phyloP scores from a whole-genome alignment of 1,139 yeast species.

The Geotrichum bryndzae region DNA sequence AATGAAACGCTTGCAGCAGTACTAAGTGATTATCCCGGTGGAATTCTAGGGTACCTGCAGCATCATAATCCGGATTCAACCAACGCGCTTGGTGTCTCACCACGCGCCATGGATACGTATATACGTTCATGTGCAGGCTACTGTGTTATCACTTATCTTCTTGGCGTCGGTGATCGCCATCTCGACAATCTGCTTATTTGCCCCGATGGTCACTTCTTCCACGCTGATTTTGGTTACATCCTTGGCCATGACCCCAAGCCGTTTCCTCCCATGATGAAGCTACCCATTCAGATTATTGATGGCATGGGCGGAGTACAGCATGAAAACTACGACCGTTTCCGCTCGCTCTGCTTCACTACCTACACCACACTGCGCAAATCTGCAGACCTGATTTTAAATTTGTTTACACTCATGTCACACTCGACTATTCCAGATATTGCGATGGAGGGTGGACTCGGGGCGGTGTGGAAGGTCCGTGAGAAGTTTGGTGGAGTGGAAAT shows the following conservation, averaged over 20 bases:
- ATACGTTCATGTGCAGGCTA: constrained; percentile 96
- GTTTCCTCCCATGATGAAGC: constrained; percentile 95
- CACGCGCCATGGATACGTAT: constrained; percentile 83
- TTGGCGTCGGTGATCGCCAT: constrained; percentile 97
- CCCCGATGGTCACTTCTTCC: constrained; percentile 81
- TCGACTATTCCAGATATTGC: constrained; percentile 87
- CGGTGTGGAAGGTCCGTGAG: constrained; percentile 78
- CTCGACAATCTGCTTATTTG: constrained; percentile 74
- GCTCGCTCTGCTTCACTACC: constrained; percentile 91
- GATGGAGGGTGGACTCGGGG: constrained; percentile 60
- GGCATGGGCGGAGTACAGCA: constrained; percentile 95
- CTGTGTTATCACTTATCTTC: constrained; percentile 87
- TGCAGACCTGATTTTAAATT: constrained; percentile 78
- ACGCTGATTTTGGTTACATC: constrained; percentile 96
- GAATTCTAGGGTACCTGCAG: constrained; percentile 63
- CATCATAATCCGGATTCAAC: constrained; percentile 55
- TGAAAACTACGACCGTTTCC: constrained; percentile 76
- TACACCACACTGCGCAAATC: constrained; percentile 85
- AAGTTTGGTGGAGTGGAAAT: constrained; percentile 78
- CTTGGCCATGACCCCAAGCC: constrained; percentile 97
- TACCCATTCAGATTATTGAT: constrained; percentile 93
- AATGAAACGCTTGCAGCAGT: constrained; percentile 86
- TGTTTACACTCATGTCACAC: constrained; percentile 90
- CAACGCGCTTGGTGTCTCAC: constrained; percentile 67
- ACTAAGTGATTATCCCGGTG: constrained; percentile 60